These are phyloP conservation scores for Lactarius indigo DNA, from an alignment of 768 basidiomycete genomes.

Conservation along the genomic window DNA sequence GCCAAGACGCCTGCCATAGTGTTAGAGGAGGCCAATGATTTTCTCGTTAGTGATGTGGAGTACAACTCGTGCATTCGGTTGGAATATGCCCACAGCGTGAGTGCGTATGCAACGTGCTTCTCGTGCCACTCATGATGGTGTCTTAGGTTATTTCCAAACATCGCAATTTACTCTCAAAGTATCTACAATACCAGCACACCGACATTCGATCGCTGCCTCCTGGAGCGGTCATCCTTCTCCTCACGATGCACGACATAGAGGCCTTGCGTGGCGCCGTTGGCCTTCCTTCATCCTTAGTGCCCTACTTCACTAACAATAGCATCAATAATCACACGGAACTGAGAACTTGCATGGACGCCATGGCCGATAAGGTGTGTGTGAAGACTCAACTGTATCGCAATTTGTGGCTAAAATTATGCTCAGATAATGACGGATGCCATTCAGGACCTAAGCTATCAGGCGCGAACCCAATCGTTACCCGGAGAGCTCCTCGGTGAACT, in stretches of 20 bases:
- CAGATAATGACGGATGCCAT: slow-evolving; percentile 80
- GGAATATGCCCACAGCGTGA: slow-evolving; percentile 74
- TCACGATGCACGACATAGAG: slow-evolving; percentile 86
- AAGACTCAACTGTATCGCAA: background rate
- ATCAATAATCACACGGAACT: slow-evolving; percentile 70
- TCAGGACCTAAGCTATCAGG: slow-evolving; percentile 65
- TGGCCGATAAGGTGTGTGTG: slow-evolving; percentile 74
- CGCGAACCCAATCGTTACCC: slow-evolving; percentile 77
- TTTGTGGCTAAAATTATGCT: background rate
- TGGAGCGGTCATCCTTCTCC: slow-evolving; percentile 81
- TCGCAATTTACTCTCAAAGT: slow-evolving; percentile 56
- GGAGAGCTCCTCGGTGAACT: slow-evolving; percentile 66
- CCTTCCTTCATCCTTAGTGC: slow-evolving; percentile 73
- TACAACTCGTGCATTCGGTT: slow-evolving; percentile 88
- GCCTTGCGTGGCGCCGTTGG: slow-evolving; percentile 78
- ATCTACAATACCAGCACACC: slow-evolving; percentile 59
- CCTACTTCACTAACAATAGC: slow-evolving; percentile 85
- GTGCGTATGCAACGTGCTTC: slow-evolving; percentile 25
- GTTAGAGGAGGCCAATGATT: slow-evolving; percentile 77
- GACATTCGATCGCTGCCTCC: slow-evolving; percentile 74
- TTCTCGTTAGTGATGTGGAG: slow-evolving; percentile 82
- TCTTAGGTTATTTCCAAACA: slow-evolving; percentile 68
- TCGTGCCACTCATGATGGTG: background rate
- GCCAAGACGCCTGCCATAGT: slow-evolving; percentile 83
- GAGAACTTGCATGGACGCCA: slow-evolving; percentile 74